These are phyloP conservation scores for Sechiopsis laciniata DNA, from an alignment of 306 rosid genomes.

Conservation along the genomic window DNA sequence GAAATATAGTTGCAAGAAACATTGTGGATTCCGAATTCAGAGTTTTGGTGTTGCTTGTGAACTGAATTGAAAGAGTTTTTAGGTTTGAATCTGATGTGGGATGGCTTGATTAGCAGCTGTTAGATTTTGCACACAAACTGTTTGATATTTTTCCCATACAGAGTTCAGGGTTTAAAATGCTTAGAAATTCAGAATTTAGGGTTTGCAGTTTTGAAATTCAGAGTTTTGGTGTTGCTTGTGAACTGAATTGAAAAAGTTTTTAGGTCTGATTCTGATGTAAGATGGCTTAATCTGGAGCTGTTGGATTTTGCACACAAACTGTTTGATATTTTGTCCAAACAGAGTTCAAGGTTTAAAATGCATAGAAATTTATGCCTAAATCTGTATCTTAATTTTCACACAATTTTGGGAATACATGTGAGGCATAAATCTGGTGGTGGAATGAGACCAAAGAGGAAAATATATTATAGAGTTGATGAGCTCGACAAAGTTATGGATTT, in stretches of 20 bases:
- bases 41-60: no score
- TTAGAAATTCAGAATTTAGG: no score
- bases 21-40: no score
- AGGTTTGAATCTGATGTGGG: neutral
- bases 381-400: neutral
- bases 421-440: slow-evolving; percentile 65
- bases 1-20: no score
- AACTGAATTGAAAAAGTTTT: neutral
- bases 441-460: slow-evolving; percentile 65
- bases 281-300: neutral
- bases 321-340: neutral
- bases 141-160: no score
- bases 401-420: neutral
- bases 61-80: neutral
- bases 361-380: slow-evolving; percentile 6
- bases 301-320: neutral
- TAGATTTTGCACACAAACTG: no score
- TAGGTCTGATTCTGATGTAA: neutral
- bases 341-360: slow-evolving; percentile 7
- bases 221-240: no score
- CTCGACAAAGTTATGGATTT: slow-evolving; percentile 75
- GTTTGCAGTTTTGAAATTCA: no score
- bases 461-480: slow-evolving; percentile 55
- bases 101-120: no score
- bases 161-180: no score